A percentile compares a stretch with the other conserved stretches of the same genome.
These are phyloP conservation scores for Hygrophila difformis DNA, from an alignment of 257 asterid species.

Conservation along the genomic window DNA sequence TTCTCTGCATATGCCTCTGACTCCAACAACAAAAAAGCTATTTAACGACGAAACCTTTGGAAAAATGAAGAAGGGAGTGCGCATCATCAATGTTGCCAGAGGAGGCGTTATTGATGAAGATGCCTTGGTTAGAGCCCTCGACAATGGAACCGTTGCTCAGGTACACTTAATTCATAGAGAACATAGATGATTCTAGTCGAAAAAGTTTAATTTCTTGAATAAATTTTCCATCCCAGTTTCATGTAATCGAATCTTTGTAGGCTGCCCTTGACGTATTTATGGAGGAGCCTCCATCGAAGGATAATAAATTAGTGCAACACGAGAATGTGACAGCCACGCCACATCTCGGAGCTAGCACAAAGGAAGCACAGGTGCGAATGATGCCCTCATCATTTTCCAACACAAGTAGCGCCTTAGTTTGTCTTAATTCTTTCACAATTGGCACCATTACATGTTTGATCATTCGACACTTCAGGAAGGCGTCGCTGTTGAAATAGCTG, in stretches of 20 bases:
- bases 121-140: constrained; percentile 87
- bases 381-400: constrained; percentile 9
- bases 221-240: no score
- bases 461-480: constrained; percentile 52
- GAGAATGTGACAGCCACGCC: constrained; percentile 87
- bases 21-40: constrained; percentile 69
- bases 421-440: background rate
- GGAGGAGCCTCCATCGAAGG: constrained; percentile 72
- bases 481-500: constrained; percentile 96
- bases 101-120: constrained; percentile 98
- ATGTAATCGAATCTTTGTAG: no score
- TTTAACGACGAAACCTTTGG: constrained; percentile 73
- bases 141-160: constrained; percentile 83
- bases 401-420: background rate
- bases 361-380: constrained; percentile 84
- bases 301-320: constrained; percentile 74
- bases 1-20: constrained; percentile 98
- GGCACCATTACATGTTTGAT: background rate
- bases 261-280: constrained; percentile 96
- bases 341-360: constrained; percentile 99
- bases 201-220: no score
- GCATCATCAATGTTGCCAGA: constrained; percentile 70
- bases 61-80: constrained; percentile 86
- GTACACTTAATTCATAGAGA: no score
- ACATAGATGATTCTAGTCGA: no score